These are phyloP conservation scores for Taiozyma sp. DNA, from an alignment of 1,139 yeast species.

Conservation along the genomic window DNA sequence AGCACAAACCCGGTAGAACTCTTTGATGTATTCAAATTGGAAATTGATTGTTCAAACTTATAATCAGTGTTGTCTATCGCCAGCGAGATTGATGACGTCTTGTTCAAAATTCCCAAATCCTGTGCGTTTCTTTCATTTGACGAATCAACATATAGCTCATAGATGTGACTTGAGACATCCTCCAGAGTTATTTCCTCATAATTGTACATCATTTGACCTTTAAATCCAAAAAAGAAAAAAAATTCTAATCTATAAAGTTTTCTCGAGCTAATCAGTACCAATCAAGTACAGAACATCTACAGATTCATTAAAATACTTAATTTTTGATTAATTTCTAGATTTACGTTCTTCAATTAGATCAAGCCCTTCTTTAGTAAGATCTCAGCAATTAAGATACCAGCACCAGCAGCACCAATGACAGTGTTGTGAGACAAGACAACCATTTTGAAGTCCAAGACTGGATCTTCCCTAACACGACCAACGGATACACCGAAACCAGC, in stretches of 20 bases:
- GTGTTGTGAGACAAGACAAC: slow-evolving; percentile 96
- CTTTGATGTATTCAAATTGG: slow-evolving; percentile 26
- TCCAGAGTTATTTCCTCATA: slow-evolving; percentile 24
- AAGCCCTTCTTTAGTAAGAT: slow-evolving; percentile 72
- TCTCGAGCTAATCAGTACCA: neutral
- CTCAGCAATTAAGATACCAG: slow-evolving; percentile 97
- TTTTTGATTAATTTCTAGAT: too few relatives aligned
- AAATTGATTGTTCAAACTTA: slow-evolving; percentile 29
- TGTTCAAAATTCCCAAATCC: slow-evolving; percentile 46
- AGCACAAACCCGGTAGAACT: slow-evolving; percentile 68
- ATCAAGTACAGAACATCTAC: too few relatives aligned
- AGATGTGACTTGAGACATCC: slow-evolving; percentile 43
- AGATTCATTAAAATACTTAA: too few relatives aligned
- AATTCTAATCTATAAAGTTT: neutral
- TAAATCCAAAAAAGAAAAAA: too few relatives aligned
- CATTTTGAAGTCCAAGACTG: slow-evolving; percentile 92
- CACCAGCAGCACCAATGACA: slow-evolving; percentile 98
- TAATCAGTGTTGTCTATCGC: slow-evolving; percentile 29
- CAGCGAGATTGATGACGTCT: slow-evolving; percentile 29
- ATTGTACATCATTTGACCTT: too few relatives aligned
- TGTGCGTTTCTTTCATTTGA: slow-evolving; percentile 24
- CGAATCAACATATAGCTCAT: slow-evolving; percentile 40
- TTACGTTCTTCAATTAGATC: slow-evolving; percentile 28
- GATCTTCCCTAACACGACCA: slow-evolving; percentile 91
- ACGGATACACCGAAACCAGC: slow-evolving; percentile 93